Base-by-base conservation (phyloP, 345 rosid genomes). In the Alliaria petiolata region DNA sequence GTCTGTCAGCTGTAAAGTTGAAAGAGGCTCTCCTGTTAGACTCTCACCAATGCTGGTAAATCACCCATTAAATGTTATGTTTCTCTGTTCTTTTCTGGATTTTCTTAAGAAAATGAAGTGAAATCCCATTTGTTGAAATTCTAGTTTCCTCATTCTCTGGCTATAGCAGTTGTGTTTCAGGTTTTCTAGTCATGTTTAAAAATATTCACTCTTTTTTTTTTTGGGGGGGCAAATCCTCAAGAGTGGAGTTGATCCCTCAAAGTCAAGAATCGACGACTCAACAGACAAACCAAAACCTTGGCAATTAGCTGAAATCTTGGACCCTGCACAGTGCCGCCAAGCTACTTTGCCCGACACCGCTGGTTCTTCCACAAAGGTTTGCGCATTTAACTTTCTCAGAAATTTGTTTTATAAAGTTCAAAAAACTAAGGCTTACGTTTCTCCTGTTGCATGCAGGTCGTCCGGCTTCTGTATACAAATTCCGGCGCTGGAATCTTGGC, bases 391-490 rank as follows among this genome's bases (percentile, higher is more conserved):
- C 16, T 68, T 33, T 19, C 45, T 55, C 56, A 65, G 47, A 15
- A 67, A 43, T n/a, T 38, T 10, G 17, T 75, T 35, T 3, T 16
- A 17, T 22, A 26, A 28, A 35, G 3, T 19, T 5, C 1, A 3
- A 67, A 51, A 74, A 8, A 12, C 4, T 40, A 28, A 57, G 45
- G 67, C 39, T 42, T 17, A 49, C 4, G 9, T 57, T 40, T 66
- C 61, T 74, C 33, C 19, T 58, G 35, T 59, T 71, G 56, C 53
- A 34, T 74, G 52, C 82, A 93, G 97, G 95, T 84, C 49, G 93
- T 84, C 75, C 85, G 97, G 64, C 96, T 91, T 63, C 79, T 89
- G 43, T 93, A 93, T 77, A 87, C 96, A 57, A 93, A 93, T 72
- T 83, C 89, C 55, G 98, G 90, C 33, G 82, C 71, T 75, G 95